Percentiles rank a stretch among this genome's conserved stretches.
These are phyloP conservation scores for Apostasia shenzhenica DNA, from an alignment of 106 monocot genomes.

Conservation along the genomic window DNA sequence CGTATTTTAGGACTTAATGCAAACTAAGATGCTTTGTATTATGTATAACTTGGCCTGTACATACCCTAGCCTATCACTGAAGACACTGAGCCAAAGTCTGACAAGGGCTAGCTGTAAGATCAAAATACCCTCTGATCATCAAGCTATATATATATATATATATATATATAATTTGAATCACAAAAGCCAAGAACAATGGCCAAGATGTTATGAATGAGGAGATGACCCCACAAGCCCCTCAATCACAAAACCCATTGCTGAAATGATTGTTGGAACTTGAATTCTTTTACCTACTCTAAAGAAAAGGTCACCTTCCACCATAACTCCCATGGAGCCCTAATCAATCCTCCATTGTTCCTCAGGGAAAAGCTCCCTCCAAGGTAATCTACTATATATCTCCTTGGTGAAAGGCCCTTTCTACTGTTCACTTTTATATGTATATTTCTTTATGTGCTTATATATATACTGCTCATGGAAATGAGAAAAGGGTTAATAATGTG, in stretches of 20 bases:
- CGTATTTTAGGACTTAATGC: too few relatives aligned
- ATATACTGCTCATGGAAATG: too few relatives aligned
- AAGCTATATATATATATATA: too few relatives aligned
- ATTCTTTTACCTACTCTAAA: constrained; percentile 14
- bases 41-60: neutral
- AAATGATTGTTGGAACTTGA: constrained; percentile 41
- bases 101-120: constrained; percentile 4
- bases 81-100: neutral
- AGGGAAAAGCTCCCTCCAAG: neutral
- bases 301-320: neutral
- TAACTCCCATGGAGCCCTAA: neutral
- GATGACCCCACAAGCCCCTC: neutral
- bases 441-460: neutral
- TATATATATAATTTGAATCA: neutral
- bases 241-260: constrained; percentile 10
- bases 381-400: neutral
- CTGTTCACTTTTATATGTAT: neutral
- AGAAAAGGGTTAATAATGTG: too few relatives aligned
- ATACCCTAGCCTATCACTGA: constrained; percentile 7
- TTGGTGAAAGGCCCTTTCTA: neutral
- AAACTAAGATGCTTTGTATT: too few relatives aligned
- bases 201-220: neutral
- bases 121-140: constrained; percentile 4
- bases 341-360: neutral
- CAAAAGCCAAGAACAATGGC: constrained; percentile 9